phyloP scores from a whole-genome alignment of 2,329 filamentous ascomycete genomes.

The Tolypocladium amazonense region DNA sequence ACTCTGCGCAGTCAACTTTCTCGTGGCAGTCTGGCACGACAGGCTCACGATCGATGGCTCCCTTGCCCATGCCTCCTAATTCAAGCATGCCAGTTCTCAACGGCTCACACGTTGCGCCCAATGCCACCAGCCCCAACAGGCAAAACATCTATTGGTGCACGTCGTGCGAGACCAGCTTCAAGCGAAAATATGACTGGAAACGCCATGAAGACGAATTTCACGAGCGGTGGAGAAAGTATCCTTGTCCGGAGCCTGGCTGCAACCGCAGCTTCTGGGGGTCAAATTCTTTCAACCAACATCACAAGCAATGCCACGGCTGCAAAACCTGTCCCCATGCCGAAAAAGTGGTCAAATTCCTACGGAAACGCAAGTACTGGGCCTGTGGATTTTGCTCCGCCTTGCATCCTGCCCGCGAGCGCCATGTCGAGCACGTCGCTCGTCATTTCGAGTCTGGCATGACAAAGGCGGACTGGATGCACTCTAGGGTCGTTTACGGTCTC shows the following conservation, averaged over 20 bases:
- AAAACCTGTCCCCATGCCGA: slow-evolving; percentile 56
- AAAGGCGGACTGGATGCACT: slow-evolving; percentile 58
- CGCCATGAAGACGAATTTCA: slow-evolving; percentile 61
- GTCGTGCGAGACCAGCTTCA: slow-evolving; percentile 53
- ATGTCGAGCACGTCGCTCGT: slow-evolving; percentile 57
- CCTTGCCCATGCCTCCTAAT: slow-evolving; percentile 22
- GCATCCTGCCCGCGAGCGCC: slow-evolving; percentile 52
- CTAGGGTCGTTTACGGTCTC: slow-evolving; percentile 55
- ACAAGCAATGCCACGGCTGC: slow-evolving; percentile 54
- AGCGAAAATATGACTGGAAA: slow-evolving; percentile 60
- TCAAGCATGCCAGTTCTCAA: slow-evolving; percentile 20
- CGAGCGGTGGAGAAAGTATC: slow-evolving; percentile 57
- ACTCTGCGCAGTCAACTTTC: slow-evolving; percentile 27
- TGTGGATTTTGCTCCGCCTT: slow-evolving; percentile 58
- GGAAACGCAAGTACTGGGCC: slow-evolving; percentile 56
- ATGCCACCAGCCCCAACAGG: slow-evolving; percentile 18
- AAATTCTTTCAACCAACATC: slow-evolving; percentile 58
- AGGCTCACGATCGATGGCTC: slow-evolving; percentile 22
- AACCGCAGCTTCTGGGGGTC: slow-evolving; percentile 59
- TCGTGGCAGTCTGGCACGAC: slow-evolving; percentile 27
- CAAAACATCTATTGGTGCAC: slow-evolving; percentile 46
- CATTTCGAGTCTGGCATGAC: slow-evolving; percentile 55
- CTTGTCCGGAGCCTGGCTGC: slow-evolving; percentile 51
- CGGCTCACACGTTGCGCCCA: slow-evolving; percentile 18
- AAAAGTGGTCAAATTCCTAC: slow-evolving; percentile 50